phyloP scores from a whole-genome alignment of 2,329 filamentous ascomycete genomes.

The Botrytis fragariae region DNA sequence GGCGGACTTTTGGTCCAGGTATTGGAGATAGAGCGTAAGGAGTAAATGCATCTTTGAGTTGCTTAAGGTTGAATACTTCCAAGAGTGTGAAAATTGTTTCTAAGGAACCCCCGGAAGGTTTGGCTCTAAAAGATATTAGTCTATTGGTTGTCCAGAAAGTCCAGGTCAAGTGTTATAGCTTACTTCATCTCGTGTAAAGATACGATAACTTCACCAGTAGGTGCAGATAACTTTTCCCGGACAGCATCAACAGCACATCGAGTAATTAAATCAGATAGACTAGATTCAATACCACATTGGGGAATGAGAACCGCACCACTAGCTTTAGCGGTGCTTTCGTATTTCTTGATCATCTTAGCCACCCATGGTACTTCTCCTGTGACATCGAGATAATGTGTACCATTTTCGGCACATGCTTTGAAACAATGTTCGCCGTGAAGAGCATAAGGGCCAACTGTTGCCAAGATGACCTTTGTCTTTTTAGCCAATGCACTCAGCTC shows the following conservation, averaged over 20 bases:
- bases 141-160: background rate
- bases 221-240: conserved; percentile 48
- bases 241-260: conserved; percentile 50
- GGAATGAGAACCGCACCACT: conserved; percentile 60
- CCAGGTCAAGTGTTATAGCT: conserved; percentile 15
- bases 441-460: conserved; percentile 59
- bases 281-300: conserved; percentile 61
- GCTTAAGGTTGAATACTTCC: conserved; percentile 50
- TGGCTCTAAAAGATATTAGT: conserved; percentile 40
- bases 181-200: conserved; percentile 47
- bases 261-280: conserved; percentile 57
- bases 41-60: conserved; percentile 46
- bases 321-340: conserved; percentile 51
- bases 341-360: conserved; percentile 58
- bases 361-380: conserved; percentile 61
- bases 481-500: conserved; percentile 51
- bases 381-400: conserved; percentile 63
- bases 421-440: conserved; percentile 57
- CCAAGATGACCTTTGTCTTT: conserved; percentile 56
- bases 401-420: conserved; percentile 59
- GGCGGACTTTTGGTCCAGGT: conserved; percentile 36
- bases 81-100: conserved; percentile 62
- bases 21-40: conserved; percentile 60
- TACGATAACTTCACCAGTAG: conserved; percentile 54
- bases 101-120: conserved; percentile 65